Evolutionary conservation across 768 basidiomycete genomes (phyloP).

Genomic region (Amanita jacksonii): DNA sequence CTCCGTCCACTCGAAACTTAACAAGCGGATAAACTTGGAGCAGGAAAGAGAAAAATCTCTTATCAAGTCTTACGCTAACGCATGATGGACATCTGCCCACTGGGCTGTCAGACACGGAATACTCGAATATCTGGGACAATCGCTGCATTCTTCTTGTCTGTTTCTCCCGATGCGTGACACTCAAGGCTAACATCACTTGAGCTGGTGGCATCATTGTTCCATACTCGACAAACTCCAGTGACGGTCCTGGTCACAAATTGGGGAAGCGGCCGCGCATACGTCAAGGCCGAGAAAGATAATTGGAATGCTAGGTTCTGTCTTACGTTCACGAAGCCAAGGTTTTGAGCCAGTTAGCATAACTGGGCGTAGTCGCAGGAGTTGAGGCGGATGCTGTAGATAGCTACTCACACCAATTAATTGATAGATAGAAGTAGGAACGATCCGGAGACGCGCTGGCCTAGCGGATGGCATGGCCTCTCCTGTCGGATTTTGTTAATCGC

Average conservation of each 20-base stretch:
- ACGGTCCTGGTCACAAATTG: constrained; percentile 55
- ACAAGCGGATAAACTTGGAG: constrained; percentile 18
- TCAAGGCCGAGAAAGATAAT: constrained; percentile 56
- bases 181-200: constrained; percentile 49
- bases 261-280: constrained; percentile 61
- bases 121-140: constrained; percentile 45
- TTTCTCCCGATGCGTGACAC: constrained; percentile 42
- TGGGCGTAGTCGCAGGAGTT: no score
- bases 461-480: no score
- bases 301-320: constrained; percentile 73
- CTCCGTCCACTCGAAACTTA: constrained; percentile 22
- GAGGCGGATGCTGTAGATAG: no score
- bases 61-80: constrained; percentile 5
- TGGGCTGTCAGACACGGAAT: background rate
- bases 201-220: constrained; percentile 32
- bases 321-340: constrained; percentile 59
- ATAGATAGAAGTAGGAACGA: no score
- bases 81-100: background rate
- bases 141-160: constrained; percentile 52
- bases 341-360: no score
- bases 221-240: background rate
- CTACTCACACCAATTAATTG: no score
- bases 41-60: constrained; percentile 14
- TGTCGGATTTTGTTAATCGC: no score
- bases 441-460: no score